Evolutionary conservation across 2,329 filamentous ascomycete species (phyloP), one percentile per base, ranked within the genome.

Genomic region (Trichophyton simii): DNA sequence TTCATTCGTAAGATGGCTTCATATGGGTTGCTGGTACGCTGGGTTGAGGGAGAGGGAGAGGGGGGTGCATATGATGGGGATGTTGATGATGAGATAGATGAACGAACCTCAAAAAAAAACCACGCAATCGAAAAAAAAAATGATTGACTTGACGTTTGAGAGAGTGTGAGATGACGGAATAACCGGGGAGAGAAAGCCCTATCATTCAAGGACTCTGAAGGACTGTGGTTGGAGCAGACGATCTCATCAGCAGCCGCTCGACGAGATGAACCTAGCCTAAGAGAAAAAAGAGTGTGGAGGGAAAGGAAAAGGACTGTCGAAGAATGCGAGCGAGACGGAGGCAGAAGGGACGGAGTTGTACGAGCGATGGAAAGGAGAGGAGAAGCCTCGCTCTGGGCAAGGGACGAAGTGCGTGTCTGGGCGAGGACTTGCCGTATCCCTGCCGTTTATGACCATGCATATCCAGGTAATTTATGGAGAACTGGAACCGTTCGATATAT

Each of bases 401-500:
- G n/a, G n/a, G 41, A 44, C 15, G 11, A 55, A 55, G 52, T 55
- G 52, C 52, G 52, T 55, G 52, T 55, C 52, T 55, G 28, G 52
- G 52, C 52, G 28, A 55, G 28, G 31, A 55, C 52, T 20, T 55
- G 52, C 52, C 28, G 52, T 36, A 55, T 55, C 52, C 52, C 28
- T 55, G 52, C 52, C 52, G 25, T 55, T 55, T 34, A 55, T 55
- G 52, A 55, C 13, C 52, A 55, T 34, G 52, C 28, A 36, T 55
- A 28, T 55, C 46, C 52, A 55, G 28, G 52, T 55, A 55, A 55
- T 55, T 38, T 55, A 55, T 55, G 52, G 52, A 55, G 52, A 55
- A 55, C 52, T 36, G 52, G 52, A 55, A 36, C 52, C 44, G 22
- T 28, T 55, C 52, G 52, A 55, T 44, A 18, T 38, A 9, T 55